Percentiles rank a stretch among this genome's conserved stretches.
These are phyloP conservation scores for Ananas comosus DNA, from an alignment of 176 grass and related monocot genomes.

Conservation along the genomic window DNA sequence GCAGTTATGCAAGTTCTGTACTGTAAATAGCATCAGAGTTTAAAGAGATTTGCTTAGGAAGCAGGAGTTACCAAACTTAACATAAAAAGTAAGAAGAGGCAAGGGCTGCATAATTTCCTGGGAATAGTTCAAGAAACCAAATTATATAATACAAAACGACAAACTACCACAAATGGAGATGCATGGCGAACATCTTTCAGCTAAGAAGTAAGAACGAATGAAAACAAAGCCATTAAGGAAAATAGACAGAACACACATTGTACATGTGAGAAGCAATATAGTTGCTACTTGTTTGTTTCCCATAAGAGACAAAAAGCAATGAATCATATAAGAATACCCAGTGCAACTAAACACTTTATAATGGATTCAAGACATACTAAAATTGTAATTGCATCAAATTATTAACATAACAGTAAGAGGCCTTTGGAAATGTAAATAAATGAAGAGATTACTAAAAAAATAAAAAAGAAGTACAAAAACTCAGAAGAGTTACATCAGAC, in stretches of 20 bases:
- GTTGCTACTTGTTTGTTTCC: background rate
- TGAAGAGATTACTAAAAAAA: conserved; percentile 25
- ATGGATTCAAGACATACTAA: conserved; percentile 3
- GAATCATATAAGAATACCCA: background rate
- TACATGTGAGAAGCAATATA: background rate
- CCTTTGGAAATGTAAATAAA: conserved; percentile 33
- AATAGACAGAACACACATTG: background rate
- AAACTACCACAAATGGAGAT: background rate
- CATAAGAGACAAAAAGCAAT: background rate
- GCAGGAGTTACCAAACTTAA: background rate
- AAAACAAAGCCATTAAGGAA: background rate
- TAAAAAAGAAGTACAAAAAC: conserved; percentile 10
- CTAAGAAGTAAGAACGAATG: too few relatives aligned
- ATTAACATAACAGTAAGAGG: conserved; percentile 39
- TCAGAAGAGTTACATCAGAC: conserved; percentile 37
- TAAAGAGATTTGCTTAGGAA: too few relatives aligned
- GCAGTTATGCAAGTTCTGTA: background rate
- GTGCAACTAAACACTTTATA: background rate
- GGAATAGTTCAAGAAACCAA: background rate
- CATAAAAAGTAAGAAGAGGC: background rate
- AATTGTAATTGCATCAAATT: conserved; percentile 31
- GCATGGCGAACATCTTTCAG: background rate
- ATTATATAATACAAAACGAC: background rate
- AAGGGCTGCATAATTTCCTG: background rate
- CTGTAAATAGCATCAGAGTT: too few relatives aligned